Evolutionary conservation across 768 basidiomycete species (phyloP).

Genomic region (Phylloporus sp.): DNA sequence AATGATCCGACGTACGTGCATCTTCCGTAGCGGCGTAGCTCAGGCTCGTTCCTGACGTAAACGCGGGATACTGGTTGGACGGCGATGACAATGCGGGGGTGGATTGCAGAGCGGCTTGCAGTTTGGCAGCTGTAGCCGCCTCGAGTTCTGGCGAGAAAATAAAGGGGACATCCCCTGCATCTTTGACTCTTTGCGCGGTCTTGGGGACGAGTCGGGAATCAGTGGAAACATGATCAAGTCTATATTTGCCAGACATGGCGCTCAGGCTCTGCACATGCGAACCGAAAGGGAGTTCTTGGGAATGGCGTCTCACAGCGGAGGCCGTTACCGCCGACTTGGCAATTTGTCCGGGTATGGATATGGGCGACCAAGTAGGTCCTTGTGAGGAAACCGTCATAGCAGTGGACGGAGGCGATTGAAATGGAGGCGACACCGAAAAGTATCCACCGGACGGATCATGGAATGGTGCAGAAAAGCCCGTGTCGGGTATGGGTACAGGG

Average conservation of each 20-base stretch:
- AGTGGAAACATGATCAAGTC: constrained; percentile 11
- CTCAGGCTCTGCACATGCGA: constrained; percentile 17
- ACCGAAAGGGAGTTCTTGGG: constrained; percentile 20
- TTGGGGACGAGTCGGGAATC: constrained; percentile 12
- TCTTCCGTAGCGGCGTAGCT: constrained; percentile 21
- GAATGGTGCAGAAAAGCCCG: constrained; percentile 9
- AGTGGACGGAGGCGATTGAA: constrained; percentile 8
- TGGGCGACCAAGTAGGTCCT: constrained; percentile 13
- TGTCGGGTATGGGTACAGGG: constrained; percentile 12
- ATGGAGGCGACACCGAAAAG: constrained; percentile 11
- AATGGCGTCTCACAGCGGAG: constrained; percentile 12
- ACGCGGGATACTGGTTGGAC: constrained; percentile 10
- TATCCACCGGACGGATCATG: constrained; percentile 15
- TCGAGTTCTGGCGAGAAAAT: constrained; percentile 30
- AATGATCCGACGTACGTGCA: constrained; percentile 25
- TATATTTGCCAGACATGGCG: constrained; percentile 25
- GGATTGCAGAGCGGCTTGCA: constrained; percentile 24
- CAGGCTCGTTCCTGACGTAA: constrained; percentile 17
- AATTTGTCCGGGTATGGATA: neutral
- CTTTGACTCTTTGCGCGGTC: constrained; percentile 21
- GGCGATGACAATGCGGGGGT: constrained; percentile 6
- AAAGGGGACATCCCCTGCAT: constrained; percentile 30
- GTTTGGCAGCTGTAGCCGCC: constrained; percentile 26
- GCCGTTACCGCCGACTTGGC: constrained; percentile 6
- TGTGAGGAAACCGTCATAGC: constrained; percentile 13